phyloP scores from a whole-genome alignment of 805 yeast species.

The Pichia cabralensis region DNA sequence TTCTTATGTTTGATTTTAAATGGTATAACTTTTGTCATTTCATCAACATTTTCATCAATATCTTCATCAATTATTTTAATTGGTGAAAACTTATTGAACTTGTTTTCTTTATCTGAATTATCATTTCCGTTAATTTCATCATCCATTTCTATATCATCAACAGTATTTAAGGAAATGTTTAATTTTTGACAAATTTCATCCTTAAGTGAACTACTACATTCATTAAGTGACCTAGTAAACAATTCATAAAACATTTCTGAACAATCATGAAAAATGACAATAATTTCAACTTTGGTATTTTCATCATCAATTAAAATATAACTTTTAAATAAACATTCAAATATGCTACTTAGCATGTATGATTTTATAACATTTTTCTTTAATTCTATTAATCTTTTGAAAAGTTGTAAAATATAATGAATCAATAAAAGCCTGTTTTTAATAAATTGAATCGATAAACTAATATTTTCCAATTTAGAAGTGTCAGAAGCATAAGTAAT shows the following conservation, averaged over 20 bases:
- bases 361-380: constrained; percentile 11
- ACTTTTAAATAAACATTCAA: constrained; percentile 18
- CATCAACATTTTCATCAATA: constrained; percentile 16
- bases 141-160: constrained; percentile 2
- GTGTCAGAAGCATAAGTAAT: constrained; percentile 18
- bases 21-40: constrained; percentile 22
- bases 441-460: constrained; percentile 23
- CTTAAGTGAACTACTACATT: too few species aligned
- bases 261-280: constrained; percentile 11
- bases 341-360: constrained; percentile 13
- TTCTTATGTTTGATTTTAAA: constrained; percentile 7
- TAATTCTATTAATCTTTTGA: constrained; percentile 6
- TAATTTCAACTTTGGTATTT: constrained; percentile 2
- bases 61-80: constrained; percentile 9
- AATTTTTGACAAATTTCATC: too few species aligned
- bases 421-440: constrained; percentile 18
- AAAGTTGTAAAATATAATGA: constrained; percentile 14
- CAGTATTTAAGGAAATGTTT: too few species aligned
- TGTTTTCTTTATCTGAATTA: not conserved
- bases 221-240: constrained; percentile 12
- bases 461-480: constrained; percentile 19
- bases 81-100: constrained; percentile 3
- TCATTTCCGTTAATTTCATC: constrained; percentile 2
- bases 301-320: constrained; percentile 15
- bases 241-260: constrained; percentile 7